These are phyloP conservation scores for Tolypocladium pustulatum DNA, from an alignment of 2,329 filamentous ascomycete genomes.

Conservation along the genomic window DNA sequence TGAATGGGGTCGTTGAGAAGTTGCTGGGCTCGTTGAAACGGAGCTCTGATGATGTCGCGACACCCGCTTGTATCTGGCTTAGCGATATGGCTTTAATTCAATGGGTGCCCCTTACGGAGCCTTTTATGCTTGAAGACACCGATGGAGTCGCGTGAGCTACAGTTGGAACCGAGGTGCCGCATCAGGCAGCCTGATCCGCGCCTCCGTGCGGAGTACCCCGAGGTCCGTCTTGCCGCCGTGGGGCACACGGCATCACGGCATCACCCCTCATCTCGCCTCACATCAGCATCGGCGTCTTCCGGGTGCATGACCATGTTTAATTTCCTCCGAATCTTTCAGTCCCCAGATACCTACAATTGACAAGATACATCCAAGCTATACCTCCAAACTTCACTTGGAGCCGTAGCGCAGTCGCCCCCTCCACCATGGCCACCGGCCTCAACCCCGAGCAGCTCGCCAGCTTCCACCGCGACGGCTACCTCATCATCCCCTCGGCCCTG, in stretches of 20 bases:
- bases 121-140: no score
- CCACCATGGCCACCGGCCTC: conserved; percentile 39
- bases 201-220: background rate
- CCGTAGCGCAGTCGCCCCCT: background rate
- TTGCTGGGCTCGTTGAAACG: background rate
- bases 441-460: conserved; percentile 57
- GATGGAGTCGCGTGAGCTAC: background rate
- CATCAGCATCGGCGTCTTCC: background rate
- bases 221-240: background rate
- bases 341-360: background rate
- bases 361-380: background rate
- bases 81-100: background rate
- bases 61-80: background rate
- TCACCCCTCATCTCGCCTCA: background rate
- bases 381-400: background rate
- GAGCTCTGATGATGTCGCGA: background rate
- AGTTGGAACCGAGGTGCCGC: background rate
- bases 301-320: background rate
- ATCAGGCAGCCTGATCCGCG: background rate
- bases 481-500: conserved; percentile 74
- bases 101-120: background rate
- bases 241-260: background rate
- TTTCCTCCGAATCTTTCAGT: no score
- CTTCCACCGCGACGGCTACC: conserved; percentile 80
- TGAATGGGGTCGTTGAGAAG: background rate